phyloP scores from a whole-genome alignment of 331 rosid species.

The Stylosanthes scabra region DNA sequence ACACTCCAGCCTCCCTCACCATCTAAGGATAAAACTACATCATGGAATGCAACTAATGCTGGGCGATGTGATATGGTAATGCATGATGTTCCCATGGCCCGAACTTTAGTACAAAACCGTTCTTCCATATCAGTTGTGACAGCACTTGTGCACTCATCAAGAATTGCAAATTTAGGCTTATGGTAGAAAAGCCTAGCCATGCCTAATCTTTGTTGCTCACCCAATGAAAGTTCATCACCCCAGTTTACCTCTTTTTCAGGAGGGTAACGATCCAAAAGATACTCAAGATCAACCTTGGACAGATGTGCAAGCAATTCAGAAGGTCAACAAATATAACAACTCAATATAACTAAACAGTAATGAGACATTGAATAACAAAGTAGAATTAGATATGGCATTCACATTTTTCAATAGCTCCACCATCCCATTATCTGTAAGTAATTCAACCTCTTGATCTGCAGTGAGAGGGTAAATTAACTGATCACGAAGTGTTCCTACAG shows the following conservation, averaged over 20 bases:
- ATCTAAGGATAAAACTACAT: constrained; percentile 85
- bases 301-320: constrained; percentile 27
- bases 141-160: constrained; percentile 97
- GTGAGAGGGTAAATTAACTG: constrained; percentile 92
- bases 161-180: constrained; percentile 95
- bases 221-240: constrained; percentile 95
- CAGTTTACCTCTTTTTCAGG: constrained; percentile 84
- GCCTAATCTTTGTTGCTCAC: constrained; percentile 93
- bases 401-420: constrained; percentile 85
- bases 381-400: constrained; percentile 22
- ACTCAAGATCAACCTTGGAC: constrained; percentile 89
- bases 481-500: constrained; percentile 93
- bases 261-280: constrained; percentile 82
- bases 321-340: constrained; percentile 25
- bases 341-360: constrained; percentile 4
- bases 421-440: constrained; percentile 79
- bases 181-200: constrained; percentile 97
- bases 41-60: constrained; percentile 93
- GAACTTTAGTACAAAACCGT: constrained; percentile 89
- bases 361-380: constrained; percentile 17
- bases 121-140: constrained; percentile 98
- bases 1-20: constrained; percentile 99
- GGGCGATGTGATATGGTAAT: constrained; percentile 97
- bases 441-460: constrained; percentile 72
- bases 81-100: constrained; percentile 97